phyloP scores from a whole-genome alignment of 495 filamentous ascomycete species.

The Rhypophila decipiens region DNA sequence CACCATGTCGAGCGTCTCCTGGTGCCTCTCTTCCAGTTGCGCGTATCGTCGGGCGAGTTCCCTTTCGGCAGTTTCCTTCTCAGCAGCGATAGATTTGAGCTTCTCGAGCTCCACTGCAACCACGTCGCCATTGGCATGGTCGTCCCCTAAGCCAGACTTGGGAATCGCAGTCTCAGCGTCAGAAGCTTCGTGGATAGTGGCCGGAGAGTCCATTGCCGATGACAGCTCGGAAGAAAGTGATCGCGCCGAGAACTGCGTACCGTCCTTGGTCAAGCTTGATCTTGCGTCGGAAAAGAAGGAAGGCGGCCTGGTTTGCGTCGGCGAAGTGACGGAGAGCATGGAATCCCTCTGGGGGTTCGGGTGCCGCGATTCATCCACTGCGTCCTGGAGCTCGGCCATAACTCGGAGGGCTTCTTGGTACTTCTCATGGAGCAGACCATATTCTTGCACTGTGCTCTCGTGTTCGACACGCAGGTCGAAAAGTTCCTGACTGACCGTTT shows the following conservation, averaged over 20 bases:
- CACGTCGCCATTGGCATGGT: constrained; percentile 28
- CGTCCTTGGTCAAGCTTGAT: constrained; percentile 68
- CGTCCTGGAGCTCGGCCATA: constrained; percentile 77
- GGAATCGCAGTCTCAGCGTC: constrained; percentile 45
- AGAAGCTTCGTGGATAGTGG: constrained; percentile 52
- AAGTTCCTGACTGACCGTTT: constrained; percentile 86
- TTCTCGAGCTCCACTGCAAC: constrained; percentile 60
- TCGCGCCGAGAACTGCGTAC: constrained; percentile 73
- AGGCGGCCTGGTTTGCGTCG: constrained; percentile 58
- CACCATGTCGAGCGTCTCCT: constrained; percentile 73
- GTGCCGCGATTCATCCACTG: constrained; percentile 75
- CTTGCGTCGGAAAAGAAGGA: constrained; percentile 91
- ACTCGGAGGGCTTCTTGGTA: constrained; percentile 84
- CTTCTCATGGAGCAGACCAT: constrained; percentile 74
- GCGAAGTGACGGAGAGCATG: constrained; percentile 48
- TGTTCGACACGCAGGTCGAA: constrained; percentile 87
- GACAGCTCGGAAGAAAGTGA: constrained; percentile 96
- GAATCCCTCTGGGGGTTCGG: constrained; percentile 48
- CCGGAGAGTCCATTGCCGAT: constrained; percentile 79
- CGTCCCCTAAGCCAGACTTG: constrained; percentile 24
- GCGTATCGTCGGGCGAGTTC: constrained; percentile 71
- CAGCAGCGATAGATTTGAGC: constrained; percentile 60
- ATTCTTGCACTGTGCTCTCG: constrained; percentile 74
- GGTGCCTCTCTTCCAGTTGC: constrained; percentile 73
- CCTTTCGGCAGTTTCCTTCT: constrained; percentile 69